Evolutionary conservation across 1,139 yeast species (phyloP).

Genomic region (Debaryomycetaceae sp.): DNA sequence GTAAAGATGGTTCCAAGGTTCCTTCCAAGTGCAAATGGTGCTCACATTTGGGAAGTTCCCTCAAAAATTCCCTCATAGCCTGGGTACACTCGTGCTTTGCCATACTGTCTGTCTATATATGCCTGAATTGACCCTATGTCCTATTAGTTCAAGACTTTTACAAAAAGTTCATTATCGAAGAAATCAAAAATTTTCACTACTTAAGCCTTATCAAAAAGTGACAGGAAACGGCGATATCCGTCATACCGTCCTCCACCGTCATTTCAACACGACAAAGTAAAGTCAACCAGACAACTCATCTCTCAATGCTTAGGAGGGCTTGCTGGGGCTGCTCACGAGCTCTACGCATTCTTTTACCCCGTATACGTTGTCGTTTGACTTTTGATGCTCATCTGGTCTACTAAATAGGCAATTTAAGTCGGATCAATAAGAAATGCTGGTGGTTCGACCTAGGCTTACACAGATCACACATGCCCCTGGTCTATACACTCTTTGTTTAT

Average conservation of each 20-base stretch:
- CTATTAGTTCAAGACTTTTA: background rate
- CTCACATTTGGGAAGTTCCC: conserved; percentile 76
- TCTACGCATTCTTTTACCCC: too few relatives aligned
- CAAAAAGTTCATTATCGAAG: background rate
- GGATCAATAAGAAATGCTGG: background rate
- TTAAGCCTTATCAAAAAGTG: background rate
- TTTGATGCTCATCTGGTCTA: background rate
- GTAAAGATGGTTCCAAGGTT: conserved; percentile 66
- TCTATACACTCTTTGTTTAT: background rate
- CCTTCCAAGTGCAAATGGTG: conserved; percentile 84
- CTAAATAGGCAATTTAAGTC: background rate
- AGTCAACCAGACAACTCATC: too few relatives aligned
- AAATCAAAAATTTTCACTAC: background rate
- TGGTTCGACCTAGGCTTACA: background rate
- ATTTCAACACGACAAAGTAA: too few relatives aligned
- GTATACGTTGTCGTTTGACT: too few relatives aligned
- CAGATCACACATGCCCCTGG: background rate
- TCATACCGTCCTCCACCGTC: too few relatives aligned
- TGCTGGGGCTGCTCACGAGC: too few relatives aligned
- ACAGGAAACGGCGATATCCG: too few relatives aligned
- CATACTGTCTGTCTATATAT: background rate
- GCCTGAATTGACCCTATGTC: background rate
- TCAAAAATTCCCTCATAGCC: conserved; percentile 41
- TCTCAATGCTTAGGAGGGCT: too few relatives aligned
- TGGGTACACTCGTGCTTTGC: conserved; percentile 13